Evolutionary conservation across 1,139 yeast genomes (phyloP).

Genomic region (Lipomyces yarrowii): DNA sequence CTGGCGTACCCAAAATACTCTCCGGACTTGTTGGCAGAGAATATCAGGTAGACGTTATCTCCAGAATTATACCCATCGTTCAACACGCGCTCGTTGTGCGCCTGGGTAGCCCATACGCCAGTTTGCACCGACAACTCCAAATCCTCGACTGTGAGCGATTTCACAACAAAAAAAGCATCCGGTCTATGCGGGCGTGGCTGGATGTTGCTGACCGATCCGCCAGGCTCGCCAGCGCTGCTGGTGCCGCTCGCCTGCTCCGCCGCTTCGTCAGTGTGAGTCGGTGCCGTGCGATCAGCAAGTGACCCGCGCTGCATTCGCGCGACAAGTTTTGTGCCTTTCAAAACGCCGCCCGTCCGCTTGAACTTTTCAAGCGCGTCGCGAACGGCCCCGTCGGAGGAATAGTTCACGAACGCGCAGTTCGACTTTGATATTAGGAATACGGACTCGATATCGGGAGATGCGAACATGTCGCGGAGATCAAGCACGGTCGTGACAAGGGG

Average conservation of each 20-base stretch:
- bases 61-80: constrained; percentile 42
- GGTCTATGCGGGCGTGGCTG: constrained; percentile 10
- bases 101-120: constrained; percentile 47
- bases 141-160: constrained; percentile 46
- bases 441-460: constrained; percentile 43
- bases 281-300: constrained; percentile 25
- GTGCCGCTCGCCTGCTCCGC: neutral
- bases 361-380: constrained; percentile 40
- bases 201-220: neutral
- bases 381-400: constrained; percentile 39
- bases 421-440: constrained; percentile 46
- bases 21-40: constrained; percentile 47
- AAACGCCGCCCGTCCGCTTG: constrained; percentile 37
- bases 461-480: constrained; percentile 44
- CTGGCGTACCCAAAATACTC: constrained; percentile 48
- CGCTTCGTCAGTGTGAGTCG: constrained; percentile 1
- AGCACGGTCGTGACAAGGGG: constrained; percentile 42
- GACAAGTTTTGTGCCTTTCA: constrained; percentile 43
- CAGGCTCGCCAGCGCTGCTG: neutral
- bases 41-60: constrained; percentile 45
- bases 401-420: constrained; percentile 48
- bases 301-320: constrained; percentile 34
- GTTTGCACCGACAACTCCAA: constrained; percentile 41
- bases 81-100: constrained; percentile 44
- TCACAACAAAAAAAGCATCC: constrained; percentile 46